Evolutionary conservation across 2,329 filamentous ascomycete species (phyloP), one percentile per base, ranked within the genome.

Genomic region (Fusarium pseudograminearum): DNA sequence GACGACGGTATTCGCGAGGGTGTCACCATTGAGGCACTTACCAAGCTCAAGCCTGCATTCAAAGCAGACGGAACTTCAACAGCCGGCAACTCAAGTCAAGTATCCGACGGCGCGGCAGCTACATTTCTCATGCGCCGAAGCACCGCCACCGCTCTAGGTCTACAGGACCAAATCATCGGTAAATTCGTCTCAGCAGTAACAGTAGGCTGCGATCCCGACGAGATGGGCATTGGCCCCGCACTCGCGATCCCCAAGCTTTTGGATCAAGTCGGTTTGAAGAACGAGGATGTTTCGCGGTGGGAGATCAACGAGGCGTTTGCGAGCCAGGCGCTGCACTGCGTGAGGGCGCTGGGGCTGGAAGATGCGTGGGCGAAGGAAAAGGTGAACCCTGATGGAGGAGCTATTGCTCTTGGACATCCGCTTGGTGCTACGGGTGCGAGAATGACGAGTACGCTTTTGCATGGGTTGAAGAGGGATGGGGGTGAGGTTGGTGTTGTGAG

Each of bases 171-270:
- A 30, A 93, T 97, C 74, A 89, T 97, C 61, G 94, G 91, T 36
- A 93, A 92, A 78, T 98, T 94, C 83, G 92, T 94, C 1, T 90
- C 87, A 1, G 91, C 92, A 2, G 86, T 89, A 31, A 90, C 93
- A 14, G 89, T 90, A 0, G 94, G 95, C 15, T 97, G 93, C 77
- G 85, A 84, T 53, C 94, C 95, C 0, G 93, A 97, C 76, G 94
- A 97, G 85, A 98, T 98, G 95, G 94, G 95, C 40, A 85, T 98
- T 61, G 94, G 95, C 0, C 94, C 95, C 0, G 93, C 93, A 0
- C 77, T 97, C 30, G 94, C 93, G 0, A 95, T 98, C 54, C 94
- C 94, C 9, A 92, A 91, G 77, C 84, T 97, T 22, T 84, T 98
- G n/a, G 79, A 83, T 20, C 87, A 88, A 65, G 87, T 91, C 3